Conservation (phyloP, 495 filamentous ascomycete species). For the Neurospora tetrasperma region DNA sequence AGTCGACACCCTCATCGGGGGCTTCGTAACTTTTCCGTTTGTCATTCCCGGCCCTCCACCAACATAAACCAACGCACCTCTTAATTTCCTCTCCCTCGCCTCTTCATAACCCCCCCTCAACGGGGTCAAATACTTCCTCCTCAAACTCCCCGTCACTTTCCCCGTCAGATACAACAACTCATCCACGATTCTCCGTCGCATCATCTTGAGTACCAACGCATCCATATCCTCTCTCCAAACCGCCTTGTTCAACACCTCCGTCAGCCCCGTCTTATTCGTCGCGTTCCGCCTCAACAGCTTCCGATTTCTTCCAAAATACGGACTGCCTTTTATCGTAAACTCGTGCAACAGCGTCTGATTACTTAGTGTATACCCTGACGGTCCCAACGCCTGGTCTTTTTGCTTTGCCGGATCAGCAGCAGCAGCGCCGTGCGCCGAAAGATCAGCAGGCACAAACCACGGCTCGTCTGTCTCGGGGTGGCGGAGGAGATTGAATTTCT, state of each 20-base stretch:
- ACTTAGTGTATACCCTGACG: slow-evolving; percentile 6
- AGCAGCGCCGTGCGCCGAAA: not conserved
- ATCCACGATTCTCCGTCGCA: slow-evolving; percentile 40
- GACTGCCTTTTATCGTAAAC: not conserved
- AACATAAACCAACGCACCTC: slow-evolving; percentile 27
- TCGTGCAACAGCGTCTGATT: slow-evolving; percentile 8
- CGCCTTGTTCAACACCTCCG: slow-evolving; percentile 6
- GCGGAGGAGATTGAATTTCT: slow-evolving; percentile 46
- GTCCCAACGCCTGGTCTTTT: not conserved
- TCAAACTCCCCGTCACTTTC: slow-evolving; percentile 1
- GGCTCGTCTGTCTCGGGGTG: slow-evolving; percentile 45
- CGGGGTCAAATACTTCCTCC: not conserved
- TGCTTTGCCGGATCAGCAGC: not conserved
- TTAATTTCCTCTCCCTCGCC: slow-evolving; percentile 16
- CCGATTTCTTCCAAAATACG: not conserved
- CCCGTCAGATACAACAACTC: slow-evolving; percentile 22
- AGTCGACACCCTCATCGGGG: slow-evolving; percentile 19
- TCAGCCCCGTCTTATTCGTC: not conserved
- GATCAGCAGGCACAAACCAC: slow-evolving; percentile 46
- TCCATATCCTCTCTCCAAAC: slow-evolving; percentile 64
- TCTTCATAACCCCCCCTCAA: slow-evolving; percentile 20
- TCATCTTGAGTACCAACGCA: slow-evolving; percentile 41
- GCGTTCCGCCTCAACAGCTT: slow-evolving; percentile 9
- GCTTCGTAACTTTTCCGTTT: not conserved
- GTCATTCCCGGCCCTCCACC: not conserved